phyloP scores from a whole-genome alignment of 2,329 filamentous ascomycete genomes.

The Ceratocystis huliohia region DNA sequence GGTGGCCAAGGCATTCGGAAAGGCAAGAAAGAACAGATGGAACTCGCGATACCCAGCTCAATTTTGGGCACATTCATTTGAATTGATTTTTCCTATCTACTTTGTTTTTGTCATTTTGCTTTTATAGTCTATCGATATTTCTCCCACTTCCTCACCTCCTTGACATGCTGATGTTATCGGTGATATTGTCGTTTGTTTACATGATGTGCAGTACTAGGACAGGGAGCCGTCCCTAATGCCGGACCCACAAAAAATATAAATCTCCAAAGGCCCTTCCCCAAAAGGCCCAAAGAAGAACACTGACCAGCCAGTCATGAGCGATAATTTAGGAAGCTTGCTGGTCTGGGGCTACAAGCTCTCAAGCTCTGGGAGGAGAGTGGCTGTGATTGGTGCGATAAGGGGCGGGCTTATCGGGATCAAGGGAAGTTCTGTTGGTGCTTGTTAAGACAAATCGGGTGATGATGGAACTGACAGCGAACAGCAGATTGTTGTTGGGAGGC shows the following conservation, averaged over 20 bases:
- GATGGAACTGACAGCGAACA: neutral
- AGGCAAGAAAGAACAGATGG: neutral
- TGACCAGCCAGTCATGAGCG: neutral
- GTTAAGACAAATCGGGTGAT: constrained; percentile 1
- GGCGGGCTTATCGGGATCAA: neutral
- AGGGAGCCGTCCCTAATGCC: neutral
- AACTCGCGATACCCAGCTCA: constrained; percentile 20
- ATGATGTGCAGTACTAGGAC: neutral
- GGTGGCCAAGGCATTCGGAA: neutral
- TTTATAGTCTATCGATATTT: too few relatives aligned
- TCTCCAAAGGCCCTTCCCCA: neutral
- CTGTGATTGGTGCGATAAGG: constrained; percentile 4
- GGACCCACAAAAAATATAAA: neutral
- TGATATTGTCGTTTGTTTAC: neutral
- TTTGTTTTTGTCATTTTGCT: constrained; percentile 20
- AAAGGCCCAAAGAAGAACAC: too few relatives aligned
- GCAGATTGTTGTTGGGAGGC: too few relatives aligned
- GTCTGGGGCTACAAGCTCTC: neutral
- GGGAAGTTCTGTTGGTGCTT: neutral
- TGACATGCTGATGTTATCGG: constrained; percentile 21
- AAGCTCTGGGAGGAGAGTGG: neutral
- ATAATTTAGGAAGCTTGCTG: neutral
- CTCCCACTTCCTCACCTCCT: neutral
- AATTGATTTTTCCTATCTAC: constrained; percentile 13
- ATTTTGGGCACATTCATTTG: constrained; percentile 22